A percentile compares a stretch with the other conserved stretches of the same genome.
These are phyloP conservation scores for Manihot esculenta DNA, from an alignment of 441 rosid species.

Conservation along the genomic window DNA sequence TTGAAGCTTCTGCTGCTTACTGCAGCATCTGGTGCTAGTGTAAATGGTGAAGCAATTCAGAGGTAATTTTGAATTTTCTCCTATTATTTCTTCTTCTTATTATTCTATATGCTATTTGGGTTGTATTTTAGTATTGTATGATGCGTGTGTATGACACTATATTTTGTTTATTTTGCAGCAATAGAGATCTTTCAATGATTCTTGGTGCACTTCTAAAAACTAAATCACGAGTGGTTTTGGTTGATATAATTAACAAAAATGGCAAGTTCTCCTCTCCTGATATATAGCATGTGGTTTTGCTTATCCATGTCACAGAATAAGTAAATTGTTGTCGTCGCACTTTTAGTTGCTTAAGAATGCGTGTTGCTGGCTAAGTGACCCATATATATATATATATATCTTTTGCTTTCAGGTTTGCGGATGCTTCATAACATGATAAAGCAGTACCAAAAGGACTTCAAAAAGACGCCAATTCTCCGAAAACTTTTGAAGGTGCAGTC, in stretches of 20 bases:
- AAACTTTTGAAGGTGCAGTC: constrained; percentile 90
- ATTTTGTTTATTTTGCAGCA: constrained; percentile 54
- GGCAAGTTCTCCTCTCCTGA: constrained; percentile 48
- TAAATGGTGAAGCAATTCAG: constrained; percentile 90
- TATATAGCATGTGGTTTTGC: constrained; percentile 11
- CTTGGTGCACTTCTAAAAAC: constrained; percentile 97
- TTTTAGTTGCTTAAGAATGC: constrained; percentile 23
- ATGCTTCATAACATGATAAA: constrained; percentile 98
- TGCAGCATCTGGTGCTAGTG: constrained; percentile 79
- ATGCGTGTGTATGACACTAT: constrained; percentile 6
- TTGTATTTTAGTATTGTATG: not conserved
- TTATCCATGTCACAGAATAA: not conserved
- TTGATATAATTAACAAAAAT: constrained; percentile 87
- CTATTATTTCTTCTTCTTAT: not conserved
- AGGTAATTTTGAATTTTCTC: constrained; percentile 46
- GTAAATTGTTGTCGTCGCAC: constrained; percentile 1
- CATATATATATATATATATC: constrained; percentile 3
- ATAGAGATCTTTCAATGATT: constrained; percentile 97
- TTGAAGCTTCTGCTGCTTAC: constrained; percentile 97
- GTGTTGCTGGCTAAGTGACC: constrained; percentile 20
- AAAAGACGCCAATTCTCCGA: constrained; percentile 93
- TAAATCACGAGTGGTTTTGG: constrained; percentile 71
- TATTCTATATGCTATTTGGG: not conserved
- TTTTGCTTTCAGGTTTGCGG: constrained; percentile 65
- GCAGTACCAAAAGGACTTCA: constrained; percentile 85